phyloP scores from a whole-genome alignment of 2,329 filamentous ascomycete genomes.

The Beauveria bassiana region DNA sequence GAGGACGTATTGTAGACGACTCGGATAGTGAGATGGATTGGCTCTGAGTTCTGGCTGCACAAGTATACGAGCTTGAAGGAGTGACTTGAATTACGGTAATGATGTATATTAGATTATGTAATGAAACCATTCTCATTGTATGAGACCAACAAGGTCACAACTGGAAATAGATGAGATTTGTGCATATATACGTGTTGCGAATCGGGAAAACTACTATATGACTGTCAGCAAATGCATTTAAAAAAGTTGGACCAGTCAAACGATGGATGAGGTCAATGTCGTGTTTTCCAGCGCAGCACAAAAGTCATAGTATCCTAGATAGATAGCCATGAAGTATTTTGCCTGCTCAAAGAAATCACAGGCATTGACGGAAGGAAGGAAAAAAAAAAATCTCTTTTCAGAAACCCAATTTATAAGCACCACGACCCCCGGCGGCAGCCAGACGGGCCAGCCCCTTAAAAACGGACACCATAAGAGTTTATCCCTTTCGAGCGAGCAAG shows the following conservation, averaged over 20 bases:
- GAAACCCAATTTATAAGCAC: conserved; percentile 41
- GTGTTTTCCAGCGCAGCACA: neutral
- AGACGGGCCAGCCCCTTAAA: conserved; percentile 20
- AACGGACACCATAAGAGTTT: conserved; percentile 4
- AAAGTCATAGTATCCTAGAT: neutral
- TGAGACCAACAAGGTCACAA: neutral
- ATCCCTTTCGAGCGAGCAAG: neutral
- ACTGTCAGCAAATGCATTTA: conserved; percentile 1
- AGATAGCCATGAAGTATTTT: neutral
- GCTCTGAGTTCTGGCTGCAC: neutral
- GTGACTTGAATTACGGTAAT: neutral
- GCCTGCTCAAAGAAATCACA: neutral
- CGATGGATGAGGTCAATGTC: neutral
- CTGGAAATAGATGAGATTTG: neutral
- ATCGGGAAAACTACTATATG: neutral
- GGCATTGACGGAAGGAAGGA: neutral
- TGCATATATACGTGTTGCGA: neutral
- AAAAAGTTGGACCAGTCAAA: neutral
- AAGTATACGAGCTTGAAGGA: neutral
- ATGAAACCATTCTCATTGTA: neutral
- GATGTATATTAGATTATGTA: conserved; percentile 6
- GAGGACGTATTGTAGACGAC: conserved; percentile 15
- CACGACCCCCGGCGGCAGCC: conserved; percentile 29
- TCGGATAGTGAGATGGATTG: conserved; percentile 15
- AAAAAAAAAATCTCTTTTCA: conserved; percentile 26